phyloP scores from a whole-genome alignment of 2,329 filamentous ascomycete species.

The Botrytis tulipae region DNA sequence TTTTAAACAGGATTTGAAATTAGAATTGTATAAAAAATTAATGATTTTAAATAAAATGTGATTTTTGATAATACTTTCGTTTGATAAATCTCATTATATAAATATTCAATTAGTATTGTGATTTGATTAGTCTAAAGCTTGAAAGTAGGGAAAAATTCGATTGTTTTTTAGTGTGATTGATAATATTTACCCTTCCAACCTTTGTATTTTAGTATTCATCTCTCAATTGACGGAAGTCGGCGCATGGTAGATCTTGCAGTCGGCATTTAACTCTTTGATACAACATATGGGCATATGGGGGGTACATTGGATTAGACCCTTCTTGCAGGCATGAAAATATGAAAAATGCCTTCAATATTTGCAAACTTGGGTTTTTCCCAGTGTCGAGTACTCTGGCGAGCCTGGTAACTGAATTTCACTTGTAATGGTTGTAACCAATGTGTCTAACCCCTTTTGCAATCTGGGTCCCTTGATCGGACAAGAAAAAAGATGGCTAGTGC shows the following conservation, averaged over 20 bases:
- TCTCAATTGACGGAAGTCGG: neutral
- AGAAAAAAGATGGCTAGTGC: conserved; percentile 5
- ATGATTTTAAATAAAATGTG: too few relatives aligned
- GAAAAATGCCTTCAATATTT: neutral
- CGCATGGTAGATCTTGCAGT: neutral
- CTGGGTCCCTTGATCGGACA: neutral
- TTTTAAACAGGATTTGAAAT: too few relatives aligned
- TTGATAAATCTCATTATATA: too few relatives aligned
- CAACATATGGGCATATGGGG: too few relatives aligned
- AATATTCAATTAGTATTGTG: too few relatives aligned
- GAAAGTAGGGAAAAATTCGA: too few relatives aligned
- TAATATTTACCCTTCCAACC: too few relatives aligned
- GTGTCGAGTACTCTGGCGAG: neutral
- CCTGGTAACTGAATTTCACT: too few relatives aligned
- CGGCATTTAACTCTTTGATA: neutral
- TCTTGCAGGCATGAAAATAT: neutral
- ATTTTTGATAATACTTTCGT: too few relatives aligned
- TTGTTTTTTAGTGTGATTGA: too few relatives aligned
- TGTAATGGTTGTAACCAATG: neutral
- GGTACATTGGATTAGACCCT: neutral
- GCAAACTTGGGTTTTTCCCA: neutral
- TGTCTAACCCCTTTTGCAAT: neutral
- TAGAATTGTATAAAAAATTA: too few relatives aligned
- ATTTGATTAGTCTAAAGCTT: too few relatives aligned
- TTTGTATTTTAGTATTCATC: neutral